phyloP scores from a whole-genome alignment of 148 eudicot species.

The Talinum fruticosum region DNA sequence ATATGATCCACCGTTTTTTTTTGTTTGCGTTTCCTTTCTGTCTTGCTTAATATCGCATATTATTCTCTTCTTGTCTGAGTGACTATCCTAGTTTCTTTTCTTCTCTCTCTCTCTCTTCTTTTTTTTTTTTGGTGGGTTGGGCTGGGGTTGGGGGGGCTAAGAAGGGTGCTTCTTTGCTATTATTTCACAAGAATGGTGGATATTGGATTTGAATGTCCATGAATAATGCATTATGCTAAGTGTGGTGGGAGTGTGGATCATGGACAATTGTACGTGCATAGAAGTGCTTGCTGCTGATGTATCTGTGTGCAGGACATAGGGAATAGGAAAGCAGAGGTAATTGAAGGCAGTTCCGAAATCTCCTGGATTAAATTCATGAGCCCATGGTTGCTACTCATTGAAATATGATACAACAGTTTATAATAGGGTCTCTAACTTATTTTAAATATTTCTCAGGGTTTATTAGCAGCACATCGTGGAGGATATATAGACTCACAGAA shows the following conservation, averaged over 20 bases:
- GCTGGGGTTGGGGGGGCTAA: background rate
- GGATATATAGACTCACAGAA: slow-evolving; percentile 96
- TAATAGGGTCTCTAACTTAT: slow-evolving; percentile 13
- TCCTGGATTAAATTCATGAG: background rate
- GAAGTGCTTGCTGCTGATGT: background rate
- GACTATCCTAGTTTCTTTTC: too few relatives aligned
- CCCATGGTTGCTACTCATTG: background rate
- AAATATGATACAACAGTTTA: background rate
- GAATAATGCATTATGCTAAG: too few relatives aligned
- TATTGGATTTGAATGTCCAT: too few relatives aligned
- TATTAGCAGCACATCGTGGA: slow-evolving; percentile 98
- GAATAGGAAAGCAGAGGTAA: background rate
- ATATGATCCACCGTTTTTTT: too few relatives aligned
- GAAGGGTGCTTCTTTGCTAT: background rate
- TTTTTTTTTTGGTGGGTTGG: background rate
- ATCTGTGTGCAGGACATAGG: background rate
- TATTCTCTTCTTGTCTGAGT: too few relatives aligned
- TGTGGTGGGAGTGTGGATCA: background rate
- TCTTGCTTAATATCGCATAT: too few relatives aligned
- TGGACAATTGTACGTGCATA: background rate
- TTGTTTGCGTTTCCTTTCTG: too few relatives aligned
- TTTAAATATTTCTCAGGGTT: slow-evolving; percentile 54
- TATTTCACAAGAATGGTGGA: background rate
- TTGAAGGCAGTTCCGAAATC: background rate
- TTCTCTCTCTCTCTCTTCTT: too few relatives aligned